Evolutionary conservation across 1,284 basidiomycete genomes (phyloP).

Genomic region (Rhizoctonia solani): DNA sequence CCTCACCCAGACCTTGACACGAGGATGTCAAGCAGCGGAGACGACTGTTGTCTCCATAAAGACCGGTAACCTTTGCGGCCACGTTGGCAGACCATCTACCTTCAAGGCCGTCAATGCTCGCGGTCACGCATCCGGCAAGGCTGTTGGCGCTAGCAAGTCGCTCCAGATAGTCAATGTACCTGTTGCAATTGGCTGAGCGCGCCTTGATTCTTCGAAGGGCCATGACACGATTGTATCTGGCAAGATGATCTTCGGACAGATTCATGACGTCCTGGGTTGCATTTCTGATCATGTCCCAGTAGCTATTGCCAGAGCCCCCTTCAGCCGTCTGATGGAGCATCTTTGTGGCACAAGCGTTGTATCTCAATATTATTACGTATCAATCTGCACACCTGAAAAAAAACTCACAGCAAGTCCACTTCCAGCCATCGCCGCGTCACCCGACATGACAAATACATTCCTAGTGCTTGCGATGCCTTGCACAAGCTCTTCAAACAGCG

Average conservation of each 20-base stretch:
- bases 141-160: neutral
- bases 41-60: conserved; percentile 5
- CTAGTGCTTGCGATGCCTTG: neutral
- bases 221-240: neutral
- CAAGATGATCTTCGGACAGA: neutral
- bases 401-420: too few relatives aligned
- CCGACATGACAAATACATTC: neutral
- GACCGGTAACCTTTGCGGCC: neutral
- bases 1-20: neutral
- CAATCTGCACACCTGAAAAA: too few relatives aligned
- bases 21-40: neutral
- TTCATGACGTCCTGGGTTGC: neutral
- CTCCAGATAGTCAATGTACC: neutral
- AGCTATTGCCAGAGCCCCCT: neutral
- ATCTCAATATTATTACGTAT: neutral
- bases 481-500: neutral
- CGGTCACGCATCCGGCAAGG: neutral
- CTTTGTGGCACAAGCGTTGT: neutral
- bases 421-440: neutral
- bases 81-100: neutral
- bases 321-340: neutral
- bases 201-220: neutral
- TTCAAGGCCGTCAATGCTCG: conserved; percentile 8
- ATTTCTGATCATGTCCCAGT: neutral
- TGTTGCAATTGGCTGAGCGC: neutral